Conservation (phyloP, 768 basidiomycete genomes). For the Kwoniella europaea region DNA sequence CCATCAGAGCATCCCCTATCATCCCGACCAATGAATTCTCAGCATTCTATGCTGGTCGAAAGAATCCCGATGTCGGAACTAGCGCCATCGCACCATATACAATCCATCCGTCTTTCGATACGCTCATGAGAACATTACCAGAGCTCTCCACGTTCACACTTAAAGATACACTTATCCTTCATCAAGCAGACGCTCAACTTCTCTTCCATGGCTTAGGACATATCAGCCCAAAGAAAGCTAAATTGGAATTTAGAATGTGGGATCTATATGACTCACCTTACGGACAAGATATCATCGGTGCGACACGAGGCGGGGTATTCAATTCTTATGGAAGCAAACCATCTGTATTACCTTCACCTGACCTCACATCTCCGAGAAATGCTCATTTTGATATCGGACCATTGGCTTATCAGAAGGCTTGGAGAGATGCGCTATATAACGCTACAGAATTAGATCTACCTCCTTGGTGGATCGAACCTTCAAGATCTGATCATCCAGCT, state of each 20-base stretch:
- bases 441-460: slow-evolving; percentile 37
- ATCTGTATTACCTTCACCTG: background rate
- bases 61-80: background rate
- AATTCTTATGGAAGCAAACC: slow-evolving; percentile 1
- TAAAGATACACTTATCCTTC: slow-evolving; percentile 36
- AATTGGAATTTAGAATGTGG: slow-evolving; percentile 48
- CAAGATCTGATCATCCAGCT: background rate
- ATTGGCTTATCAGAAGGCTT: slow-evolving; percentile 23
- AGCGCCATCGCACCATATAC: slow-evolving; percentile 3
- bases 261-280: slow-evolving; percentile 39
- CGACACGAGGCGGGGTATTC: slow-evolving; percentile 22
- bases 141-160: slow-evolving; percentile 35
- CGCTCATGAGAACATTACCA: slow-evolving; percentile 26
- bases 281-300: slow-evolving; percentile 37
- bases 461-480: slow-evolving; percentile 34
- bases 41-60: slow-evolving; percentile 6
- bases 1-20: slow-evolving; percentile 27
- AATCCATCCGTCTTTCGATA: slow-evolving; percentile 29
- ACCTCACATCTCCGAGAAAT: background rate
- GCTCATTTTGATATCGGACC: background rate
- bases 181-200: slow-evolving; percentile 16
- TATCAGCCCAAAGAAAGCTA: slow-evolving; percentile 38
- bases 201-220: slow-evolving; percentile 31
- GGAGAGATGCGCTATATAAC: slow-evolving; percentile 38
- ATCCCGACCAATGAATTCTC: slow-evolving; percentile 7